Percentiles rank a stretch among this genome's conserved stretches.
Evolutionary conservation across 2,329 filamentous ascomycete genomes (phyloP).

Genomic region (Uncinocarpus reesii): DNA sequence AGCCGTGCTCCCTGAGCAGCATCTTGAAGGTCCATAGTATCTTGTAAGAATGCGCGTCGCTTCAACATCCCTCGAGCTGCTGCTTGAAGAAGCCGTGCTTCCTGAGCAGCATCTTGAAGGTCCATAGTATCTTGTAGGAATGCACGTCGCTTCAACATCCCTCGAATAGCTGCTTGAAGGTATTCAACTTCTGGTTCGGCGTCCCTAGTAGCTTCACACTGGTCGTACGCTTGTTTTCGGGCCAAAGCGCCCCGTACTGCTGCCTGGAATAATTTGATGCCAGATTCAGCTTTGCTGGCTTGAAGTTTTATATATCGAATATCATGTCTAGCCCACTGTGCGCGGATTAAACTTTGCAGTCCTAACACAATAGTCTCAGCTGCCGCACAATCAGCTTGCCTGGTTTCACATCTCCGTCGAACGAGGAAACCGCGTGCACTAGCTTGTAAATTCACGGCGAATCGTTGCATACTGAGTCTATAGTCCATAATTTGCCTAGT

Average conservation of each 20-base stretch:
- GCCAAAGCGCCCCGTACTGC: slow-evolving; percentile 43
- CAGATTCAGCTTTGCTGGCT: slow-evolving; percentile 33
- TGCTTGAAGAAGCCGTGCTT: slow-evolving; percentile 44
- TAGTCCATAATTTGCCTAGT: slow-evolving; percentile 74
- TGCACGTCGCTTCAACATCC: slow-evolving; percentile 15
- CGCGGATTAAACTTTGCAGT: slow-evolving; percentile 71
- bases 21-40: slow-evolving; percentile 52
- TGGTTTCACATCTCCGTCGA: slow-evolving; percentile 51
- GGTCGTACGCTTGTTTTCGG: slow-evolving; percentile 35
- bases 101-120: slow-evolving; percentile 21
- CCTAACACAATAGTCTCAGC: slow-evolving; percentile 62
- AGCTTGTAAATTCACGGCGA: slow-evolving; percentile 71
- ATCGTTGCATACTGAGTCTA: slow-evolving; percentile 68
- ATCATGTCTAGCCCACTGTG: slow-evolving; percentile 35
- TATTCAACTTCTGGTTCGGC: slow-evolving; percentile 52
- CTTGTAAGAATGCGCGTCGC: slow-evolving; percentile 30
- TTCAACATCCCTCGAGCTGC: slow-evolving; percentile 42
- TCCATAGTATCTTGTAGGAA: neutral
- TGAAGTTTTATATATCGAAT: slow-evolving; percentile 34
- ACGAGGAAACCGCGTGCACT: slow-evolving; percentile 64
- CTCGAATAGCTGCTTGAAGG: slow-evolving; percentile 51
- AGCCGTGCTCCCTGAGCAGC: slow-evolving; percentile 52
- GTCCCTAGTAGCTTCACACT: slow-evolving; percentile 53
- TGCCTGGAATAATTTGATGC: slow-evolving; percentile 45
- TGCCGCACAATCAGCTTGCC: slow-evolving; percentile 62